These are phyloP conservation scores for Amphibolis antarctica DNA, from an alignment of 106 monocot genomes.

Conservation along the genomic window DNA sequence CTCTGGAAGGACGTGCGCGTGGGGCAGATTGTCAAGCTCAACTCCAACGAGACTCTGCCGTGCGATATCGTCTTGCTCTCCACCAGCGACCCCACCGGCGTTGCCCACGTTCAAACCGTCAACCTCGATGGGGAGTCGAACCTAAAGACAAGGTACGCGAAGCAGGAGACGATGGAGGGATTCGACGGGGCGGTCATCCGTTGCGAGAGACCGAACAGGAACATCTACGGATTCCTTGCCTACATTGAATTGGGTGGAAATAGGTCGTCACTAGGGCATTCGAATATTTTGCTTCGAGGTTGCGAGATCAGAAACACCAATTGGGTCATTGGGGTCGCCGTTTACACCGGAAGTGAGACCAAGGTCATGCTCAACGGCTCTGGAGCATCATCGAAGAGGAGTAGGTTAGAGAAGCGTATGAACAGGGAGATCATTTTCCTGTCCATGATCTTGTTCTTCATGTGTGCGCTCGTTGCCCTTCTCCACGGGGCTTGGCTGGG, in stretches of 20 bases:
- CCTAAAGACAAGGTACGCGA: slow-evolving; percentile 85
- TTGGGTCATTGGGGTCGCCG: slow-evolving; percentile 56
- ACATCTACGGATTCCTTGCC: slow-evolving; percentile 75
- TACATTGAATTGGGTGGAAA: slow-evolving; percentile 53
- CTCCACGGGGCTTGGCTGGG: slow-evolving; percentile 48
- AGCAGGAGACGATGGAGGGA: slow-evolving; percentile 29
- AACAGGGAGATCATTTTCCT: slow-evolving; percentile 78
- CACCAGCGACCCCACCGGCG: slow-evolving; percentile 78
- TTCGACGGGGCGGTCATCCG: slow-evolving; percentile 23
- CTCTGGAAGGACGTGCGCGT: slow-evolving; percentile 60
- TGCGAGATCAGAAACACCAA: slow-evolving; percentile 85
- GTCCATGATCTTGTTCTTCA: slow-evolving; percentile 33
- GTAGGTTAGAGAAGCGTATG: slow-evolving; percentile 75
- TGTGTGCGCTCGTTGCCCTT: slow-evolving; percentile 41
- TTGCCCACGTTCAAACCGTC: slow-evolving; percentile 83
- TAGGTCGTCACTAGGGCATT: slow-evolving; percentile 44
- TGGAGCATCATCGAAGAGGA: slow-evolving; percentile 70
- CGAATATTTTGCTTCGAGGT: slow-evolving; percentile 67
- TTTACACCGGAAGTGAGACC: slow-evolving; percentile 64
- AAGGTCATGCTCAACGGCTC: slow-evolving; percentile 91
- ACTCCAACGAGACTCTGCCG: slow-evolving; percentile 51
- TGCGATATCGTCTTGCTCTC: slow-evolving; percentile 78
- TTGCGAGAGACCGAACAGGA: slow-evolving; percentile 76
- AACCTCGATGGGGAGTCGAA: slow-evolving; percentile 93
- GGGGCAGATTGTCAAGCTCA: slow-evolving; percentile 47